These are phyloP conservation scores for Phaseolus lunatus DNA, from an alignment of 306 rosid genomes.

Conservation along the genomic window DNA sequence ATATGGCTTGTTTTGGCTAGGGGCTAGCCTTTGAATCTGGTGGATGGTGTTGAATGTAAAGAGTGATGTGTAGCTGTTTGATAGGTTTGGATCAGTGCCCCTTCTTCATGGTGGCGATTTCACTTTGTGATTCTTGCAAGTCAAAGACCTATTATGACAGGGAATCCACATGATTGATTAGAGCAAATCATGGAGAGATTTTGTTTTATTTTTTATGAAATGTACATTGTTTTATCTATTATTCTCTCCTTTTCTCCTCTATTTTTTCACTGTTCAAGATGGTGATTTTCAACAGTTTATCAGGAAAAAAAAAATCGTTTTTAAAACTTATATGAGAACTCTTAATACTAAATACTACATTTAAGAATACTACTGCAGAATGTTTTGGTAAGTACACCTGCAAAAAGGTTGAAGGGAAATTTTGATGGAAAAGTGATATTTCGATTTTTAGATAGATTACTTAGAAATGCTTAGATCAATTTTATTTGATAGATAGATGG, in stretches of 20 bases:
- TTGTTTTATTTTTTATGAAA: constrained; percentile 17
- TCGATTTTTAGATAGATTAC: too few species aligned
- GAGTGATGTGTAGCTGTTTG: constrained; percentile 18
- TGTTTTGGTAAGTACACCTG: too few species aligned
- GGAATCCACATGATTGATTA: constrained; percentile 76
- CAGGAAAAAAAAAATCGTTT: too few species aligned
- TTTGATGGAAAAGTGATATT: too few species aligned
- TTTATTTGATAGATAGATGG: too few species aligned
- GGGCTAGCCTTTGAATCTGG: constrained; percentile 51
- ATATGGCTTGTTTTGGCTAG: constrained; percentile 38
- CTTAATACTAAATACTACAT: too few species aligned
- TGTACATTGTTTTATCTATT: constrained; percentile 31
- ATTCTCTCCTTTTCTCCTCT: not conserved
- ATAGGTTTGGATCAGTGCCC: constrained; percentile 41
- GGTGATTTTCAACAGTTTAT: not conserved
- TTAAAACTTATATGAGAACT: too few species aligned
- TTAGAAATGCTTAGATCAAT: too few species aligned
- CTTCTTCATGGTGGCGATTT: constrained; percentile 47
- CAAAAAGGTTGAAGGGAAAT: too few species aligned
- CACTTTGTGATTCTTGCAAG: constrained; percentile 36
- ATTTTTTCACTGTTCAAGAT: not conserved
- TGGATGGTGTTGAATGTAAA: constrained; percentile 37
- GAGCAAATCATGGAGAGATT: constrained; percentile 71
- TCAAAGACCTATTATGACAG: constrained; percentile 43
- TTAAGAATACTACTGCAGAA: too few species aligned